Evolutionary conservation across 2,329 filamentous ascomycete genomes (phyloP), one percentile per base, ranked within the genome.

Genomic region (Fusarium paranaense): DNA sequence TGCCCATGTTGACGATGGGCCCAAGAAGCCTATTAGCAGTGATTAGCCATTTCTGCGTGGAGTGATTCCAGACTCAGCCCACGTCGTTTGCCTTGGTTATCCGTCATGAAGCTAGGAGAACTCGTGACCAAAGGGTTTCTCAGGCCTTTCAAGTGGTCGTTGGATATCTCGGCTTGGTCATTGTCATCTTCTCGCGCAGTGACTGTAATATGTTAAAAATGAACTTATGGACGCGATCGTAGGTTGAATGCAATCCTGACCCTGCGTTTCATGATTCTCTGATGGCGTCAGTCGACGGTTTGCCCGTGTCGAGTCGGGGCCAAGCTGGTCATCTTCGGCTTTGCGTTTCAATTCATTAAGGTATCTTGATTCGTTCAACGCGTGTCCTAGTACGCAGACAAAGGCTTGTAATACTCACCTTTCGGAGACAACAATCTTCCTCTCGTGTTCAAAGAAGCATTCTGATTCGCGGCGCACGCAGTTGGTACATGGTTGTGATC

Each of bases 1-100:
- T 9, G 66, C 66, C 66, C 66, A 69, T 7, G 66, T 69, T 47
- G 66, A 69, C 4, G 66, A 62, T 16, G 66, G 62, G 9, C 66
- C 66, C 16, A 69, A 40, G 20, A 66, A 69, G 11, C 66, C 66
- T 69, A 11, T 14, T 5, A 8, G 1, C 6, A 11, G 11, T 30
- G n/a, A 57, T n/a, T 32, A 40, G 38, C 22, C 16, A 32, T 42
- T 4, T 22, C 18, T 6, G 14, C 4, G 8, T 27, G 42, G 5
- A 30, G 3, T 22, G 8, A 22, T 13, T 8, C 8, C 6, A 47
- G 32, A 16, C 2, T 11, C 10, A n/a, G 37, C 60, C 22, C 16
- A 63, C 60, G 30, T 30, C 33, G 5, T 32, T 38, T 33, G 35
- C 60, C 60, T 37, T 35, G n/a, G 0, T 22, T 30, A 10, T 63